Evolutionary conservation across 768 basidiomycete species (phyloP).

Genomic region (Mycena vitilis): DNA sequence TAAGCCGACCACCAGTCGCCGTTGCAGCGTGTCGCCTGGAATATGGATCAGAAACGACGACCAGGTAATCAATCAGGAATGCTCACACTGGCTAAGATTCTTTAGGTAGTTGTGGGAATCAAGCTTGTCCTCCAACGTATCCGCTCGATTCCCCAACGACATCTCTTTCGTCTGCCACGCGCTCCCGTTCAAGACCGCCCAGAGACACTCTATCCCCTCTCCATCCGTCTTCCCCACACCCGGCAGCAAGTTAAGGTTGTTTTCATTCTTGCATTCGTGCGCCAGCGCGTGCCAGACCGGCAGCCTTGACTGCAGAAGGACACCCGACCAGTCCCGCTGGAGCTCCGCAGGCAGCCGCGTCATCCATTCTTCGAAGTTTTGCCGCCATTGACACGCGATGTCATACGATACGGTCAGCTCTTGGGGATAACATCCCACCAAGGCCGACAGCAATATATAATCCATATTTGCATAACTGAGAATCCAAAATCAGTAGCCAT

Average conservation of each 20-base stretch:
- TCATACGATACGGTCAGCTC: constrained; percentile 35
- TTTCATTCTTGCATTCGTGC: constrained; percentile 10
- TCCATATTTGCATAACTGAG: constrained; percentile 40
- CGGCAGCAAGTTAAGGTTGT: constrained; percentile 26
- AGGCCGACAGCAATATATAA: constrained; percentile 36
- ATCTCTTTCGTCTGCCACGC: constrained; percentile 26
- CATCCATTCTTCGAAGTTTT: constrained; percentile 17
- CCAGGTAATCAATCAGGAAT: too few relatives aligned
- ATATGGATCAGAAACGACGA: background rate
- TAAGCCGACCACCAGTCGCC: background rate
- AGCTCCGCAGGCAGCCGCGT: background rate
- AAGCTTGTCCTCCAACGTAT: background rate
- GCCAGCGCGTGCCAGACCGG: constrained; percentile 35
- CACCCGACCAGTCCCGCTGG: background rate
- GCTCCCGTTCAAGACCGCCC: constrained; percentile 42
- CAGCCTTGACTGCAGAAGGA: constrained; percentile 1
- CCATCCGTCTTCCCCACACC: constrained; percentile 31
- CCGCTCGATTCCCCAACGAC: background rate
- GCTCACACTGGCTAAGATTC: background rate
- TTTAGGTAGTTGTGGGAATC: background rate
- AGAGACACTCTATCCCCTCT: constrained; percentile 39
- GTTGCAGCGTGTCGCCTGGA: background rate
- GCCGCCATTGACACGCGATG: constrained; percentile 42
- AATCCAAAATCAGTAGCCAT: background rate
- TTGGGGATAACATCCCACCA: constrained; percentile 15